These are phyloP conservation scores for Lentinus polychrous DNA, from an alignment of 1,284 basidiomycete genomes.

Conservation along the genomic window DNA sequence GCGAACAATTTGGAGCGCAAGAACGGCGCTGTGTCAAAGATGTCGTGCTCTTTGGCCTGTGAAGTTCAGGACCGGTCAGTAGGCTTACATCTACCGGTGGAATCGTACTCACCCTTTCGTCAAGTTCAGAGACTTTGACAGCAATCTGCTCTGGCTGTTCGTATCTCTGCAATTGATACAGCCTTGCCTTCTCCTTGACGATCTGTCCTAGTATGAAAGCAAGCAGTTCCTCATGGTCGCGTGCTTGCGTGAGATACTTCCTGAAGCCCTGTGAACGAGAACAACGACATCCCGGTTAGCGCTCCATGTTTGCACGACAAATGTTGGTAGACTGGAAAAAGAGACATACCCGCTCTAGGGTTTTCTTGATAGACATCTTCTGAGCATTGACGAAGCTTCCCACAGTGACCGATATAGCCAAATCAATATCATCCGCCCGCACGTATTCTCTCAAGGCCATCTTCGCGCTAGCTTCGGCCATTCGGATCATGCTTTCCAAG, in stretches of 20 bases:
- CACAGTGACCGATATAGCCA: conserved; percentile 94
- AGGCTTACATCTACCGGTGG: not conserved
- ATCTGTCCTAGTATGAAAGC: conserved; percentile 92
- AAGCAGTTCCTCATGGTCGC: conserved; percentile 93
- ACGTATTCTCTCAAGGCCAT: conserved; percentile 98
- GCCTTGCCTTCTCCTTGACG: conserved; percentile 90
- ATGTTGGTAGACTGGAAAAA: not conserved
- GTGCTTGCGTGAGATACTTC: conserved; percentile 92
- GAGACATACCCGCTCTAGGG: conserved; percentile 79
- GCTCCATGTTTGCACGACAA: conserved; percentile 3
- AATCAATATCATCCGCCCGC: conserved; percentile 91
- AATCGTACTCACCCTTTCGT: conserved; percentile 60
- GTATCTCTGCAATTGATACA: conserved; percentile 70
- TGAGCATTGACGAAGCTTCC: conserved; percentile 95
- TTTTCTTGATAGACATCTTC: conserved; percentile 98
- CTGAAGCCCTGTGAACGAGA: conserved; percentile 70
- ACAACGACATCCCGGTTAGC: conserved; percentile 7
- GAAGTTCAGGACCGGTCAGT: not conserved
- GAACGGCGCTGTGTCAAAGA: conserved; percentile 87
- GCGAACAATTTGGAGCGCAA: conserved; percentile 78
- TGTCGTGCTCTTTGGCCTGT: conserved; percentile 91
- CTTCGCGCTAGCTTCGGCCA: conserved; percentile 97
- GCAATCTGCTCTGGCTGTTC: conserved; percentile 71
- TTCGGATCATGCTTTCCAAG: conserved; percentile 98
- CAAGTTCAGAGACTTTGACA: conserved; percentile 75